Percentiles rank a stretch among this genome's conserved stretches.
Evolutionary conservation across 2,329 filamentous ascomycete genomes (phyloP).

Genomic region (Nothomitra cinnamomea): DNA sequence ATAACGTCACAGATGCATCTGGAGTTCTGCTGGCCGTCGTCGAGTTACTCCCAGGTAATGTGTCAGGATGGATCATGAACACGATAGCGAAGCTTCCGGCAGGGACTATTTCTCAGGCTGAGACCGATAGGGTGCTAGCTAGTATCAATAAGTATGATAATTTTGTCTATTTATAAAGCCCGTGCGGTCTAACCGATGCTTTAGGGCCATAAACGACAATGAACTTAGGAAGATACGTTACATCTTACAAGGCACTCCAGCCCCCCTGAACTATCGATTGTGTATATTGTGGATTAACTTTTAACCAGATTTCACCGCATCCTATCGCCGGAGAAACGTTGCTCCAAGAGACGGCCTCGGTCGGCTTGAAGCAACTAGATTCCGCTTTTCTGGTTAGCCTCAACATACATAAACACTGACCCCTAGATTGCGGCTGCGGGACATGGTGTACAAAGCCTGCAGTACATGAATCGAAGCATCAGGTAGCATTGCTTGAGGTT

Average conservation of each 20-base stretch:
- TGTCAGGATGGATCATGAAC: constrained; percentile 63
- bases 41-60: constrained; percentile 65
- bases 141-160: constrained; percentile 50
- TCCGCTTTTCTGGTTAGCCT: constrained; percentile 51
- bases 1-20: constrained; percentile 89
- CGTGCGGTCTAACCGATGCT: background rate
- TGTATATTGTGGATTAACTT: background rate
- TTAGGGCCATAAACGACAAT: background rate
- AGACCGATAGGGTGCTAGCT: constrained; percentile 63
- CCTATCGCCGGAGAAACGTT: constrained; percentile 82
- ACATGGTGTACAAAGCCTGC: background rate
- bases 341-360: constrained; percentile 87
- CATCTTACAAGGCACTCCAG: constrained; percentile 5
- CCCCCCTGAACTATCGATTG: constrained; percentile 5
- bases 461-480: background rate
- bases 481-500: background rate
- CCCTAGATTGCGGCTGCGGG: background rate
- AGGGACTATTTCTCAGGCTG: constrained; percentile 62
- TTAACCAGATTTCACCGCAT: constrained; percentile 69
- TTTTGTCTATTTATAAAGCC: background rate
- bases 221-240: constrained; percentile 5
- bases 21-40: constrained; percentile 84
- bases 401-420: background rate
- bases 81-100: constrained; percentile 72
- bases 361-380: constrained; percentile 68